Evolutionary conservation across 441 rosid species (phyloP).

Genomic region (Populus hybrid): DNA sequence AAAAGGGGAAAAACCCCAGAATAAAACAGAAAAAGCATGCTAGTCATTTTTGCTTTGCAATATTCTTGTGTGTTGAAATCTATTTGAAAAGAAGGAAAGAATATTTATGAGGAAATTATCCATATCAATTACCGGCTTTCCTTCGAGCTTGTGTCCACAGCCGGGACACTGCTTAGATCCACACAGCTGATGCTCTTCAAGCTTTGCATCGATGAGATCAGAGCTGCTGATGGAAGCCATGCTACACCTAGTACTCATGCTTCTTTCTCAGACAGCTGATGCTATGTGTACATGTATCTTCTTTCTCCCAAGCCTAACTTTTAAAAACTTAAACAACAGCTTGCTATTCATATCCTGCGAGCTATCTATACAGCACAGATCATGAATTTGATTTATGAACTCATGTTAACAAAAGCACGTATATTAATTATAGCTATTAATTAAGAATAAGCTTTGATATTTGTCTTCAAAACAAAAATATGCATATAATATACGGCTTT

Average conservation of each 20-base stretch:
- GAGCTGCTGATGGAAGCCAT: slow-evolving; percentile 66
- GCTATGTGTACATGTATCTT: slow-evolving; percentile 9
- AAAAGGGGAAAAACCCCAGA: not conserved
- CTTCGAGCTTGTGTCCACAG: slow-evolving; percentile 95
- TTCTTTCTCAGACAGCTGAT: not conserved
- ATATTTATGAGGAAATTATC: not conserved
- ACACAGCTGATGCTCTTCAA: slow-evolving; percentile 91
- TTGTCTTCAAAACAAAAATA: slow-evolving; percentile 7
- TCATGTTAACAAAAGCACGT: not conserved
- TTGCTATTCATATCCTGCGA: slow-evolving; percentile 37
- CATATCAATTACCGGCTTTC: slow-evolving; percentile 63
- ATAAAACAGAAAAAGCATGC: slow-evolving; percentile 44
- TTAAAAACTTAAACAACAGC: slow-evolving; percentile 24
- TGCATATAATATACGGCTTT: not conserved
- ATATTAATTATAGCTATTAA: too few species aligned
- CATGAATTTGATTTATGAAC: slow-evolving; percentile 16
- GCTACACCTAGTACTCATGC: slow-evolving; percentile 48
- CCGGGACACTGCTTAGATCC: slow-evolving; percentile 96
- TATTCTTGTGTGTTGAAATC: slow-evolving; percentile 24
- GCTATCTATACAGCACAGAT: slow-evolving; percentile 21
- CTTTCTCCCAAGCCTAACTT: slow-evolving; percentile 24
- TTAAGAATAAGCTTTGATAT: not conserved
- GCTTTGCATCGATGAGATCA: slow-evolving; percentile 93
- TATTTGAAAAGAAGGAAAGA: slow-evolving; percentile 23
- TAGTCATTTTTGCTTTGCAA: slow-evolving; percentile 10